Base-by-base conservation (phyloP, 345 rosid species). In the Hevea brasiliensis region DNA sequence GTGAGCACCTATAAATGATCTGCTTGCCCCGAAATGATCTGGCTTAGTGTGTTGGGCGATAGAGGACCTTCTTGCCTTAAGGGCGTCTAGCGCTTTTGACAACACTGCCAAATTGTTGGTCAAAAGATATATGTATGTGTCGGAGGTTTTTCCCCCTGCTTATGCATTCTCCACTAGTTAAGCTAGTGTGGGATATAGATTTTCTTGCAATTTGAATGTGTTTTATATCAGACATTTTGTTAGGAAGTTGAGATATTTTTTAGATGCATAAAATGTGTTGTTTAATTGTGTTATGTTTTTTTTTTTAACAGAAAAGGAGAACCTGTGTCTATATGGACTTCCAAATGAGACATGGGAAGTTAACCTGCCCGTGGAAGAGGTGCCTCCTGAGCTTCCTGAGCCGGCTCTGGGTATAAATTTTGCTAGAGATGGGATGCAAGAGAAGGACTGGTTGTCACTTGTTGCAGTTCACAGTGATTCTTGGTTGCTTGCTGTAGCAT, bases 391-490 rank as follows among this genome's bases (percentile, higher is more conserved):
- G 91, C 99, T 96, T 74, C 99, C 99, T 44, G 98, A 96, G 71
- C 99, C 99, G 21, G 98, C 98, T 9, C 68, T 96, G 42, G 99
- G 98, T 35, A 96, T 96, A 70, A 96, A 96, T 76, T 96, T 96
- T 74, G 99, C 99, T 1, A 89, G 99, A 82, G 99, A 96, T 71
- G 98, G 98, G 20, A 96, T 96, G 98, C 97, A 83, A 83, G 99
- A 93, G 82, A 93, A 90, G 72, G 99, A 96, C 77, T 96, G 99
- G 99, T 79, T 96, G 23, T 96, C 97, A 15, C 79, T 96, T 82
- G 97, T 96, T 65, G 99, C 99, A 20, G 99, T 96, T 74, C 99
- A 96, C 74, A 91, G 99, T 61, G 99, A 96, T 85, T 96, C 99
- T 5, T 96, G 99, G 99, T 80, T 96, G 81, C 94, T 96, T 72